phyloP scores from a whole-genome alignment of 1,284 basidiomycete species.

The Phlebopus sp. region DNA sequence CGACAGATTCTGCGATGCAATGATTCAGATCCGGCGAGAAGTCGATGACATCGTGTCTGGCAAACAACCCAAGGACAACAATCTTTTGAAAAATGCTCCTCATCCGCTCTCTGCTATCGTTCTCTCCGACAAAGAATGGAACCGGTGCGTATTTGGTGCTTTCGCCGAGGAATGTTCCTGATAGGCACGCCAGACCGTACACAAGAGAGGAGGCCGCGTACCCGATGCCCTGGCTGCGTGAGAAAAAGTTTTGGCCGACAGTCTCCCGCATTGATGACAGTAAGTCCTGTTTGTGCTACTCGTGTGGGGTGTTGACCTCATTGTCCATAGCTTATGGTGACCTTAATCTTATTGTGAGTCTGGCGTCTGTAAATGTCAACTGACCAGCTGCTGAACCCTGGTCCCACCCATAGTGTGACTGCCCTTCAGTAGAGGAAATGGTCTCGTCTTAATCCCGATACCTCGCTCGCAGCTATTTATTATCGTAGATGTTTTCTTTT shows the following conservation, averaged over 20 bases:
- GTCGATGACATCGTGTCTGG: constrained; percentile 86
- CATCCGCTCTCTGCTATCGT: constrained; percentile 82
- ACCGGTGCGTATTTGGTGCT: constrained; percentile 56
- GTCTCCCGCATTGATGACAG: constrained; percentile 90
- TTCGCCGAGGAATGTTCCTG: background rate
- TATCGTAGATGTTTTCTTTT: constrained; percentile 13
- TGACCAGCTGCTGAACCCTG: constrained; percentile 12
- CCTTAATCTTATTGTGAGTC: constrained; percentile 73
- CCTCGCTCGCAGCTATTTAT: constrained; percentile 7
- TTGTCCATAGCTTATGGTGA: constrained; percentile 68
- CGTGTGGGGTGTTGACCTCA: constrained; percentile 1
- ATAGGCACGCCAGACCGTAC: constrained; percentile 61
- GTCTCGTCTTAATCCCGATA: constrained; percentile 30
- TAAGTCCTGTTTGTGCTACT: constrained; percentile 37
- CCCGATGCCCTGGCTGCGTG: constrained; percentile 73
- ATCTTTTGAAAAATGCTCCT: constrained; percentile 91
- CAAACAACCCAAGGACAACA: constrained; percentile 84
- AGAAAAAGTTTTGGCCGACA: constrained; percentile 93
- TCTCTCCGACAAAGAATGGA: constrained; percentile 75
- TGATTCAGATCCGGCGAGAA: constrained; percentile 93
- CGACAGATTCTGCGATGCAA: constrained; percentile 94
- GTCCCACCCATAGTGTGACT: constrained; percentile 66
- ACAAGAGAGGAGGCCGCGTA: constrained; percentile 83
- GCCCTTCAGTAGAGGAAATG: constrained; percentile 82
- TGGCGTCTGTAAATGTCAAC: background rate